A percentile compares a stretch with the other conserved stretches of the same genome.
phyloP scores from a whole-genome alignment of 1,284 basidiomycete genomes.

The Ustilago shanxiensis region DNA sequence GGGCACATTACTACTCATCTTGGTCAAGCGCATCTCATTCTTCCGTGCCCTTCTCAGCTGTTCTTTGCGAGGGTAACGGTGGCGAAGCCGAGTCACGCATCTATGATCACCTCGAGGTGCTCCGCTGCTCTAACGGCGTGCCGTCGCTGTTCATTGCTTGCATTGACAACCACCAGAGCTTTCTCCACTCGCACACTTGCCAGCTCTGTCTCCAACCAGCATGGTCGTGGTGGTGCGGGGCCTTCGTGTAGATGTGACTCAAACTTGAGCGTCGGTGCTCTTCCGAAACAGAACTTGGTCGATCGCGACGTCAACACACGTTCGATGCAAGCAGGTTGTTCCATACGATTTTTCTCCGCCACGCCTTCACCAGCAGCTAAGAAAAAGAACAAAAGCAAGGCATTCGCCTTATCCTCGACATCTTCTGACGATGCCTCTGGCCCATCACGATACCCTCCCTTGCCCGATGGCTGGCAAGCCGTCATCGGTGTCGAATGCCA shows the following conservation, averaged over 20 bases:
- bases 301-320: neutral
- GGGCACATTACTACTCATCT: neutral
- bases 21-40: neutral
- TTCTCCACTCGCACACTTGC: slow-evolving; percentile 5
- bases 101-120: slow-evolving; percentile 9
- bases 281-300: neutral
- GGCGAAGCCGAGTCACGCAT: neutral
- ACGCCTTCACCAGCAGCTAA: slow-evolving; percentile 10
- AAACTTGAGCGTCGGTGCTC: neutral
- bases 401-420: slow-evolving; percentile 3
- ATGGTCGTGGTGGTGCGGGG: neutral
- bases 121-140: slow-evolving; percentile 10
- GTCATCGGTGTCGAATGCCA: slow-evolving; percentile 96
- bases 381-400: slow-evolving; percentile 41
- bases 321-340: too few species aligned
- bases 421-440: neutral
- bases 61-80: neutral
- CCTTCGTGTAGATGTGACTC: neutral
- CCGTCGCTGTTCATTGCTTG: slow-evolving; percentile 15
- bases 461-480: slow-evolving; percentile 71
- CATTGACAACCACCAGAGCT: slow-evolving; percentile 6
- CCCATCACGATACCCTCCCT: slow-evolving; percentile 38
- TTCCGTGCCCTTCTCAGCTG: neutral
- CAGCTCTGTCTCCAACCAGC: neutral
- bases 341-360: slow-evolving; percentile 1